These are phyloP conservation scores for Alternaria brassicae DNA, from an alignment of 2,329 filamentous ascomycete genomes.

Conservation along the genomic window DNA sequence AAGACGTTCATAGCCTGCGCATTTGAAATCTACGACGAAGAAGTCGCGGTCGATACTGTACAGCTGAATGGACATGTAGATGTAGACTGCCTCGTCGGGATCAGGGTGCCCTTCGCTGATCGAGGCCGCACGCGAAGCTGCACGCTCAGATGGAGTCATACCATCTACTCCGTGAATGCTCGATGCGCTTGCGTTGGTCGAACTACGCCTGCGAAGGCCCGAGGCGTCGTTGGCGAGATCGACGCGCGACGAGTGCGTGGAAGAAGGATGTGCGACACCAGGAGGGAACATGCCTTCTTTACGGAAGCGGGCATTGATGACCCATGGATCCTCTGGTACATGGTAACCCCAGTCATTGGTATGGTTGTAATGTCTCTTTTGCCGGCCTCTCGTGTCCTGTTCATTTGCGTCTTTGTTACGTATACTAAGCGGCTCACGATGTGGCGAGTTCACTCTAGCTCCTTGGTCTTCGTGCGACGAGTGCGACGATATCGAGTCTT, in stretches of 20 bases:
- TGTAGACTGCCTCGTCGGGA: slow-evolving; percentile 75
- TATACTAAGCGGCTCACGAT: slow-evolving; percentile 40
- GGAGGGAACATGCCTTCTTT: slow-evolving; percentile 76
- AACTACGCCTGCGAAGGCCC: slow-evolving; percentile 37
- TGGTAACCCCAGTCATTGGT: slow-evolving; percentile 71
- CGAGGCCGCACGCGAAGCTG: slow-evolving; percentile 21
- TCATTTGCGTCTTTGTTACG: slow-evolving; percentile 35
- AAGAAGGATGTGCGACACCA: slow-evolving; percentile 57
- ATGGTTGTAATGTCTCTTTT: slow-evolving; percentile 53
- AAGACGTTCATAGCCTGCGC: slow-evolving; percentile 93
- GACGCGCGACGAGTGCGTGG: slow-evolving; percentile 57
- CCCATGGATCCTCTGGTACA: slow-evolving; percentile 93
- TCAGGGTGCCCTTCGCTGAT: slow-evolving; percentile 45
- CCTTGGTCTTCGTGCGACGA: slow-evolving; percentile 36
- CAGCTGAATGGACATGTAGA: slow-evolving; percentile 86
- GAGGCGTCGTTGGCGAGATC: slow-evolving; percentile 52
- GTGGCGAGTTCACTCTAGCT: slow-evolving; percentile 21
- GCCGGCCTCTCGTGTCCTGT: slow-evolving; percentile 42
- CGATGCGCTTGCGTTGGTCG: slow-evolving; percentile 42
- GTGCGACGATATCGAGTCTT: slow-evolving; percentile 43
- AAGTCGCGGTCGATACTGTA: slow-evolving; percentile 80
- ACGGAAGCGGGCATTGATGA: slow-evolving; percentile 87
- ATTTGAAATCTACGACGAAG: slow-evolving; percentile 98
- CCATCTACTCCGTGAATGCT: slow-evolving; percentile 42
- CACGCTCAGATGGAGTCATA: slow-evolving; percentile 25